phyloP scores from a whole-genome alignment of 2,329 filamentous ascomycete species.

The Pseudogymnoascus sp. region DNA sequence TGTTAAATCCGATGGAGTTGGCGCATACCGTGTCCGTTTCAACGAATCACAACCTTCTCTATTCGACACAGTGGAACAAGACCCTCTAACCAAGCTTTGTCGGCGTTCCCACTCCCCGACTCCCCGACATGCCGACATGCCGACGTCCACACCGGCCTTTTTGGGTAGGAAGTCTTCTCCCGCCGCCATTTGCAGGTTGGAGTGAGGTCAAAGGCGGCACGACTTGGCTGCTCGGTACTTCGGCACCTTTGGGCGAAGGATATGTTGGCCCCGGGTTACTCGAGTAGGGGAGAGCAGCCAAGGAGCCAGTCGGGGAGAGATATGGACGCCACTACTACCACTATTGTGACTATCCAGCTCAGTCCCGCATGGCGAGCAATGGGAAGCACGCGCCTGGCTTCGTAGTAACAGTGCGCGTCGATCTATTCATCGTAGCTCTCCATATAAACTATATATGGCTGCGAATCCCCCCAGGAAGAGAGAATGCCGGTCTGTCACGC shows the following conservation, averaged over 20 bases:
- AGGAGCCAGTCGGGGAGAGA: not conserved
- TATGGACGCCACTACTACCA: not conserved
- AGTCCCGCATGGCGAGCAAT: not conserved
- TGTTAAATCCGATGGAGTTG: not conserved
- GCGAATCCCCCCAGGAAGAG: not conserved
- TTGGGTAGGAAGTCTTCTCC: not conserved
- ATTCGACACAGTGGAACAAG: not conserved
- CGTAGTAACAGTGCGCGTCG: too few relatives aligned
- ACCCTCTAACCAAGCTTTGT: conserved; percentile 6
- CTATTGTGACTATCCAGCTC: not conserved
- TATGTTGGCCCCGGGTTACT: not conserved
- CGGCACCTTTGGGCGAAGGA: not conserved
- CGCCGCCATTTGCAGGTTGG: not conserved
- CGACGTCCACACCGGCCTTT: not conserved
- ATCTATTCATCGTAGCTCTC: too few relatives aligned
- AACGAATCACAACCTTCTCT: not conserved
- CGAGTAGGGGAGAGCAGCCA: not conserved
- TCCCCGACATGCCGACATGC: not conserved
- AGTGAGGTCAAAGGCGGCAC: not conserved
- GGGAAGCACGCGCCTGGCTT: not conserved
- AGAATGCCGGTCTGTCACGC: not conserved
- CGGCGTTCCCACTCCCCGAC: conserved; percentile 2
- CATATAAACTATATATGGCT: not conserved
- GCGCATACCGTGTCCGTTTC: not conserved
- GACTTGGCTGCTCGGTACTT: not conserved